These are phyloP conservation scores for Perkinsus marinus DNA, from an alignment of 169 alveolate genomes.

Conservation along the genomic window DNA sequence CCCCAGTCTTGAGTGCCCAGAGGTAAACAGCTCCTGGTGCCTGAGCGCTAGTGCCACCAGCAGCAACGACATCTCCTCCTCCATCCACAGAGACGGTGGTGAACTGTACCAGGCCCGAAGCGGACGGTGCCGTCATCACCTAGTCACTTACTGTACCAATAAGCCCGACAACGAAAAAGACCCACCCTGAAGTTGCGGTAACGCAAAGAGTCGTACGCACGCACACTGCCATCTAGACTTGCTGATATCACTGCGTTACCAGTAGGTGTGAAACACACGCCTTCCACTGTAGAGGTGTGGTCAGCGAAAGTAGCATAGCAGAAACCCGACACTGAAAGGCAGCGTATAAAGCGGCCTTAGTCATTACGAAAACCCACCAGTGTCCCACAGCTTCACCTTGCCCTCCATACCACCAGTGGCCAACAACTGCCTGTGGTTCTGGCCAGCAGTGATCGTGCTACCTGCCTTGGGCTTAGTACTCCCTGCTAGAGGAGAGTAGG, in stretches of 20 bases:
- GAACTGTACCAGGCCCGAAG: slow-evolving; percentile 62
- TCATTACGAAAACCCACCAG: slow-evolving; percentile 6
- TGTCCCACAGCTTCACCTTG: slow-evolving; percentile 86
- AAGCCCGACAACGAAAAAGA: neutral
- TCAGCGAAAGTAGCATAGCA: slow-evolving; percentile 87
- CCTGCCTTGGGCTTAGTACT: slow-evolving; percentile 16
- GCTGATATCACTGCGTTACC: slow-evolving; percentile 83
- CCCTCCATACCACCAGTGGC: slow-evolving; percentile 98
- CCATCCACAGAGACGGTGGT: slow-evolving; percentile 79
- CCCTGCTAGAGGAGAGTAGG: slow-evolving; percentile 28
- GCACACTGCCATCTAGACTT: slow-evolving; percentile 92
- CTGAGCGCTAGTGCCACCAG: slow-evolving; percentile 83
- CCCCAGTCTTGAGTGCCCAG: slow-evolving; percentile 51
- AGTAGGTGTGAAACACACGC: slow-evolving; percentile 68
- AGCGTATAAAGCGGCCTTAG: neutral
- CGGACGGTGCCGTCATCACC: slow-evolving; percentile 28
- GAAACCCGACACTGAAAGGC: slow-evolving; percentile 52
- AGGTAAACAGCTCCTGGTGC: slow-evolving; percentile 34
- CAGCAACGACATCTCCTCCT: slow-evolving; percentile 90
- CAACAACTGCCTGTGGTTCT: slow-evolving; percentile 45
- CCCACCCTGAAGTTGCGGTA: slow-evolving; percentile 9
- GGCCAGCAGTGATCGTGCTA: slow-evolving; percentile 3
- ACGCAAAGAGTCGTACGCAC: slow-evolving; percentile 88
- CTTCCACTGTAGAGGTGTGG: slow-evolving; percentile 82
- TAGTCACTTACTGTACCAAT: neutral